These are phyloP conservation scores for Suillus americanus DNA, from an alignment of 768 basidiomycete genomes.

Conservation along the genomic window DNA sequence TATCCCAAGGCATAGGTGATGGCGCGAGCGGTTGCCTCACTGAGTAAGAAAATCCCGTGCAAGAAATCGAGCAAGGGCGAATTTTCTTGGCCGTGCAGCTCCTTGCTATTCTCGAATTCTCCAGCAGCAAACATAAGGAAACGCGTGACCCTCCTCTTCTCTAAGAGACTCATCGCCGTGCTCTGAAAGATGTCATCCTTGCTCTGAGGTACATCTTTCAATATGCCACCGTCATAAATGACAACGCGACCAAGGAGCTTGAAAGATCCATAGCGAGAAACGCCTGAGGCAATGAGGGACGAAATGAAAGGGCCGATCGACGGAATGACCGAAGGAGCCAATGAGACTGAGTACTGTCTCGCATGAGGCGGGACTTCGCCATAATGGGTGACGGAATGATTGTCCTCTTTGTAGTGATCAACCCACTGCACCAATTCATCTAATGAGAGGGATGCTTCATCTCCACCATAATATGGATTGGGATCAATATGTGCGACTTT, in stretches of 20 bases:
- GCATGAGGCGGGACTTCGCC: constrained; percentile 48
- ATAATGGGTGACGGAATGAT: constrained; percentile 40
- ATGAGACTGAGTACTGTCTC: constrained; percentile 81
- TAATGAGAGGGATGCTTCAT: constrained; percentile 78
- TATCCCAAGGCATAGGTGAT: constrained; percentile 81
- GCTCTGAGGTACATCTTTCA: constrained; percentile 77
- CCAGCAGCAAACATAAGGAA: constrained; percentile 81
- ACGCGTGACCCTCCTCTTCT: constrained; percentile 91
- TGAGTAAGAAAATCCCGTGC: constrained; percentile 60
- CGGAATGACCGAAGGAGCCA: constrained; percentile 81
- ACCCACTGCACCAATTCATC: constrained; percentile 80
- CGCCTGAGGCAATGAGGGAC: constrained; percentile 76
- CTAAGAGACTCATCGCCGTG: constrained; percentile 69
- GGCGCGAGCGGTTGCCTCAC: constrained; percentile 51
- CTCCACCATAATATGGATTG: constrained; percentile 82
- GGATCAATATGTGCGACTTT: constrained; percentile 86
- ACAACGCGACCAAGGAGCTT: constrained; percentile 73
- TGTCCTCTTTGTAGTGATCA: constrained; percentile 31
- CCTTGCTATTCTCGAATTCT: constrained; percentile 65
- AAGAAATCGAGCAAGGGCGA: constrained; percentile 65
- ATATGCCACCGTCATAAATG: constrained; percentile 49
- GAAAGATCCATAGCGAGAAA: constrained; percentile 90
- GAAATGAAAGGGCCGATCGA: constrained; percentile 78
- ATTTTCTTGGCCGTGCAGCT: constrained; percentile 56
- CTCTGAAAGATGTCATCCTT: constrained; percentile 95